phyloP scores from a whole-genome alignment of 257 asterid genomes.

The Gynochthodes officinalis region DNA sequence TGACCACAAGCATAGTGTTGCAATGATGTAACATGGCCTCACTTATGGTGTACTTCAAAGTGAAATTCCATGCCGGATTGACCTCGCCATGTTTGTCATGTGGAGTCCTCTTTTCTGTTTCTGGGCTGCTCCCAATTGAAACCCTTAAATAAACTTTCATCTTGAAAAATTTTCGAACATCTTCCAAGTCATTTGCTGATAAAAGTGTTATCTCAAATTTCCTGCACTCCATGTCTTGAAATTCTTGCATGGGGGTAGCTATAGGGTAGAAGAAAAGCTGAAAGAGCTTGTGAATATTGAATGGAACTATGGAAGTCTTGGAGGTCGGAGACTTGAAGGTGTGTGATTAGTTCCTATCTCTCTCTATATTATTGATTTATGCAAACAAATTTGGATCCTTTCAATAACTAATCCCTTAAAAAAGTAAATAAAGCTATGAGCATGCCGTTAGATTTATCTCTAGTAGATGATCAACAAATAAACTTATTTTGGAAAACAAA shows the following conservation, averaged over 20 bases:
- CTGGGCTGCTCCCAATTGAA: slow-evolving; percentile 35
- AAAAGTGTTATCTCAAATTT: slow-evolving; percentile 38
- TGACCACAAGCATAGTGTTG: slow-evolving; percentile 50
- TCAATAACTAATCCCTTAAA: no score
- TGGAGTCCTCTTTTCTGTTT: slow-evolving; percentile 41
- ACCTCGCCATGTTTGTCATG: slow-evolving; percentile 53
- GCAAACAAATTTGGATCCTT: no score
- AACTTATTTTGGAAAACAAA: no score
- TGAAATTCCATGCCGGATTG: slow-evolving; percentile 75
- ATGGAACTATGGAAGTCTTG: background rate
- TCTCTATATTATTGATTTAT: no score
- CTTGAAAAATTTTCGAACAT: slow-evolving; percentile 43
- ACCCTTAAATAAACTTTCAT: slow-evolving; percentile 69
- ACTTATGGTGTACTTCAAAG: slow-evolving; percentile 44
- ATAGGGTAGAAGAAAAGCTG: background rate
- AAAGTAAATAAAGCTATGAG: no score
- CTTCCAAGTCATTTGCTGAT: slow-evolving; percentile 57
- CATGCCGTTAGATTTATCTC: no score
- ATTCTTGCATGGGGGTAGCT: background rate
- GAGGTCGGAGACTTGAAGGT: no score
- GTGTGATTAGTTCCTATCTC: no score
- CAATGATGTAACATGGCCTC: slow-evolving; percentile 42
- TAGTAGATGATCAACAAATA: no score
- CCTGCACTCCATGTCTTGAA: slow-evolving; percentile 17
- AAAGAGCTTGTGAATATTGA: background rate